Evolutionary conservation across 2,329 filamentous ascomycete genomes (phyloP).

Genomic region (Alternaria longipes): DNA sequence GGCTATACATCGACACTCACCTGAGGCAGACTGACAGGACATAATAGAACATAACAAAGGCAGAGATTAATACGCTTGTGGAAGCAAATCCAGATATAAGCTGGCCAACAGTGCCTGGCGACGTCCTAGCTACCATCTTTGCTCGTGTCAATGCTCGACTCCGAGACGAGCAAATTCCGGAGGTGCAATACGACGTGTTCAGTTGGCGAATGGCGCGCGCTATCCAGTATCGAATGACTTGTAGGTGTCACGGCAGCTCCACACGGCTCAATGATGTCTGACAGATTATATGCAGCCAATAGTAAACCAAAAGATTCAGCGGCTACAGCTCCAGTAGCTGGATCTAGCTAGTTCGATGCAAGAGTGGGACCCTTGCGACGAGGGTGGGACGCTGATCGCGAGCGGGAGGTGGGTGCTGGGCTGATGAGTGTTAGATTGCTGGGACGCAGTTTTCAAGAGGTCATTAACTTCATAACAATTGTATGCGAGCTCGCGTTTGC

Average conservation of each 20-base stretch:
- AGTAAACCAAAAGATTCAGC: neutral
- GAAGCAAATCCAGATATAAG: conserved; percentile 1
- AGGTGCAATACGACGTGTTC: too few relatives aligned
- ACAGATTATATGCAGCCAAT: neutral
- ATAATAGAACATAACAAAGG: conserved; percentile 2
- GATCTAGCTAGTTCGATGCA: neutral
- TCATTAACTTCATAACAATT: neutral
- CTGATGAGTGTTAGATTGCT: neutral
- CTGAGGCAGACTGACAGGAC: neutral
- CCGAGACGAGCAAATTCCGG: too few relatives aligned
- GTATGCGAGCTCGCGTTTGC: neutral
- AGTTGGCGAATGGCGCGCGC: too few relatives aligned
- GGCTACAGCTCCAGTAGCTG: neutral
- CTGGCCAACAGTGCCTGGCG: neutral
- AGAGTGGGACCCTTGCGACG: neutral
- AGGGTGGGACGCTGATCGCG: neutral
- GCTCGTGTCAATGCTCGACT: neutral
- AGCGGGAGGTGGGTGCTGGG: neutral
- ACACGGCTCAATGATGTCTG: neutral
- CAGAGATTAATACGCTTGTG: conserved; percentile 4
- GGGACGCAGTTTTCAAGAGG: neutral
- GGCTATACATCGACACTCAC: neutral
- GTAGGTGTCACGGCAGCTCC: too few relatives aligned
- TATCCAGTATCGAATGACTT: too few relatives aligned
- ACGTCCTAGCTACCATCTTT: neutral